Evolutionary conservation across 495 filamentous ascomycete genomes (phyloP), one percentile per base, ranked within the genome.

Genomic region (Penicillium lagena): DNA sequence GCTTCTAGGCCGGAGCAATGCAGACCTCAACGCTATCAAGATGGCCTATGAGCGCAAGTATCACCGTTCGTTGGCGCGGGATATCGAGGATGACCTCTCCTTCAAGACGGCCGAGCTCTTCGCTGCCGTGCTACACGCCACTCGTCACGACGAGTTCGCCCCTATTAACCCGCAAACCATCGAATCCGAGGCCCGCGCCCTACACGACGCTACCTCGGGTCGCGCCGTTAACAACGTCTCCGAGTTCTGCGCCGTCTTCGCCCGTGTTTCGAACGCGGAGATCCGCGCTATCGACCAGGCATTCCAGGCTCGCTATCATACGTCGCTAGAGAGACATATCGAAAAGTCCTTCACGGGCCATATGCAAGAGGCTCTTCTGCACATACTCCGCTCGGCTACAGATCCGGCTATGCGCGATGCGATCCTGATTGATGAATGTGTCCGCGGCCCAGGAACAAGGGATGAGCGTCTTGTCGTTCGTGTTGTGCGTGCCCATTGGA

Each of bases 331-430:
- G 43, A 79, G 80, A 27, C 81, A 87, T 40, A 76, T 96, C 35
- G 73, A 77, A 41, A 83, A 76, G 67, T 83, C 93, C 56, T 95
- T 96, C 65, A 84, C 82, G 1, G 91, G 90, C 1, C 91, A 97
- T 54, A 96, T 96, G 89, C 78, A 90, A 64, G 76, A 85, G 22
- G 89, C 89, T 0, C 65, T 96, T n/a, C 61, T 90, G 34, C 79
- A 78, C 42, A 87, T 95, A 64, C 67, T 96, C 5, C 77, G 77
- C n/a, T 74, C 79, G 0, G 93, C 86, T 6, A 65, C 78, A 9
- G 87, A 97, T 55, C 85, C 83, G 40, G 86, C 85, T 15, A 82
- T 84, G 76, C 78, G 86, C 36, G 90, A 95, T 55, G 91, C 93
- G 0, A 70, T 75, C 17, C 65, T 83, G 7, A 70, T 97, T 11